Percentiles rank a stretch among this genome's conserved stretches.
Evolutionary conservation across 106 monocot genomes (phyloP).

Genomic region (Triglochin maritima): DNA sequence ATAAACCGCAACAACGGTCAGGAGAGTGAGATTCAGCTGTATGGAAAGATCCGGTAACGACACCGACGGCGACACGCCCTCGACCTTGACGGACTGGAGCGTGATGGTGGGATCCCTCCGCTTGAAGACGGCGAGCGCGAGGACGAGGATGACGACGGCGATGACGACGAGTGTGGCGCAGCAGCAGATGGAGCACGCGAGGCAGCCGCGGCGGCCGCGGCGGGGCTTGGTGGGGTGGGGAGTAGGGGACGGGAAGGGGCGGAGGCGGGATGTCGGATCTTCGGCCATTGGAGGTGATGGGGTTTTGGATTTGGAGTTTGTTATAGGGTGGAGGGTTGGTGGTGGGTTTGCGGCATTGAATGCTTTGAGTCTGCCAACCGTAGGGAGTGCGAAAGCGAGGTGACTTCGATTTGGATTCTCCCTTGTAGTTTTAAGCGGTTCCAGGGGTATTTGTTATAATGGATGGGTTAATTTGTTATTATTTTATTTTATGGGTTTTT

Average conservation of each 20-base stretch:
- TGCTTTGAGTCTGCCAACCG: no score
- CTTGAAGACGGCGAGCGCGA: constrained; percentile 49
- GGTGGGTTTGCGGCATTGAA: no score
- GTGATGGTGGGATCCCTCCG: constrained; percentile 38
- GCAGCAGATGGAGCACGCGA: constrained; percentile 4
- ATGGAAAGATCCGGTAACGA: constrained; percentile 22
- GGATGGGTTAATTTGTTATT: no score
- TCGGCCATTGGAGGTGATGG: neutral
- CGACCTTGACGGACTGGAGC: constrained; percentile 47
- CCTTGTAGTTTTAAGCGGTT: no score
- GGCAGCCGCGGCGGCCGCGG: no score
- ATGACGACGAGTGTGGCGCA: constrained; percentile 11
- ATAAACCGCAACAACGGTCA: constrained; percentile 32
- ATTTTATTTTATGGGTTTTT: no score
- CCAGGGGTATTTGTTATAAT: no score
- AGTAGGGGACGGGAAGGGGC: no score
- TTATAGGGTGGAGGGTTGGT: neutral
- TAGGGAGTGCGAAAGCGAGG: no score
- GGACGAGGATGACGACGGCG: constrained; percentile 28
- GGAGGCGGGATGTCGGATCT: neutral
- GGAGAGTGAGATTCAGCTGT: constrained; percentile 63
- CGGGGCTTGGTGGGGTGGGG: no score
- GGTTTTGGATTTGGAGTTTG: neutral
- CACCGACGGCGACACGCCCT: constrained; percentile 30
- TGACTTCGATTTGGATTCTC: no score